phyloP scores from a whole-genome alignment of 441 rosid species.

The Erysimum pusillum region DNA sequence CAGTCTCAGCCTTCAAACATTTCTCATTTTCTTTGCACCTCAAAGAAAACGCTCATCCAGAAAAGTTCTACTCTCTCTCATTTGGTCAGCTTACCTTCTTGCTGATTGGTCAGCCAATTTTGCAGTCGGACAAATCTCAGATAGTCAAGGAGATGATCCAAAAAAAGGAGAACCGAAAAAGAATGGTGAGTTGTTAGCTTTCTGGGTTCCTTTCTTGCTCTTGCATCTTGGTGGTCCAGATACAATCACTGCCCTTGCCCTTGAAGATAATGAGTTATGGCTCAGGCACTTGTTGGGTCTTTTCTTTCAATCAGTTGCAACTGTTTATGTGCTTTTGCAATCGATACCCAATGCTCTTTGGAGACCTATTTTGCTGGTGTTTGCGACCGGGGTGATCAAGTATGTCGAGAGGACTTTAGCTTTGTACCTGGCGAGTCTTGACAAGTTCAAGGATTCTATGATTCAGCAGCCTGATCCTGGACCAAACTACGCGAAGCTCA shows the following conservation, averaged over 20 bases:
- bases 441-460: constrained; percentile 61
- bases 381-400: constrained; percentile 59
- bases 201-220: constrained; percentile 73
- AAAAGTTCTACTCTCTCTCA: constrained; percentile 35
- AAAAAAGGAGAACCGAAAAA: constrained; percentile 27
- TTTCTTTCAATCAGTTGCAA: constrained; percentile 48
- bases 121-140: constrained; percentile 57
- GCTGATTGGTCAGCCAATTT: constrained; percentile 64
- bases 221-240: constrained; percentile 81
- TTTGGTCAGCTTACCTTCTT: constrained; percentile 61
- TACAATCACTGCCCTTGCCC: constrained; percentile 71
- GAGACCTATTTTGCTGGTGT: constrained; percentile 48
- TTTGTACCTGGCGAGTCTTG: constrained; percentile 61
- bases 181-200: constrained; percentile 48
- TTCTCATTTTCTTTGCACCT: constrained; percentile 55
- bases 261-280: constrained; percentile 74
- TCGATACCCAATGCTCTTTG: constrained; percentile 47
- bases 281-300: constrained; percentile 61
- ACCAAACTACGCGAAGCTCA: constrained; percentile 58
- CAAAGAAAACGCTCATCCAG: constrained; percentile 49
- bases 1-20: constrained; percentile 58
- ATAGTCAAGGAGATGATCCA: constrained; percentile 44
- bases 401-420: constrained; percentile 62
- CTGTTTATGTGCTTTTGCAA: constrained; percentile 53
- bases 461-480: constrained; percentile 60